These are phyloP conservation scores for Teunomyces panamensis DNA, from an alignment of 805 yeast species.

Conservation along the genomic window DNA sequence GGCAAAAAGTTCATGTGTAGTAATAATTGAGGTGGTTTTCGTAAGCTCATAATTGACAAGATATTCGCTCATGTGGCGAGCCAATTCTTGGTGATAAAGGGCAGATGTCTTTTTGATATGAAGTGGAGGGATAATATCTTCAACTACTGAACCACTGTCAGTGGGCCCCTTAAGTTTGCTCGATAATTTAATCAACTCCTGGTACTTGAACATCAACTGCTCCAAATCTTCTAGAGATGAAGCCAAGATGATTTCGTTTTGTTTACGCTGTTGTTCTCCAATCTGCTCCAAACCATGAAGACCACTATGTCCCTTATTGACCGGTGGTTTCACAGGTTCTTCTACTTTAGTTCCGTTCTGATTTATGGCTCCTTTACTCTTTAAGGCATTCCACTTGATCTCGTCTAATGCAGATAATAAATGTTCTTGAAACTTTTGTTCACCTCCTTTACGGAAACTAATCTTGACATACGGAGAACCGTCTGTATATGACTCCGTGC, in stretches of 20 bases:
- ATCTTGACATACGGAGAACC: constrained; percentile 50
- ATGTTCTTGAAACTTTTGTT: constrained; percentile 48
- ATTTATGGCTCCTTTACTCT: constrained; percentile 32
- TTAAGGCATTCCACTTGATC: constrained; percentile 47
- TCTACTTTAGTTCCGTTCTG: constrained; percentile 30
- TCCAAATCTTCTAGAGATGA: constrained; percentile 75
- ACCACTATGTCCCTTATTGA: constrained; percentile 42
- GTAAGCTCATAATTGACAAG: constrained; percentile 35
- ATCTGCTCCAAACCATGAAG: constrained; percentile 65
- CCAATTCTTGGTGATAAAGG: constrained; percentile 60
- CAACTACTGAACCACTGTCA: neutral
- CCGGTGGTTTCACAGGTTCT: neutral
- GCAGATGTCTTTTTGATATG: constrained; percentile 31
- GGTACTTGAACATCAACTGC: constrained; percentile 73
- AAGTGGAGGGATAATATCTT: constrained; percentile 27
- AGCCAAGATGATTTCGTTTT: constrained; percentile 59
- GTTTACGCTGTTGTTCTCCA: constrained; percentile 52
- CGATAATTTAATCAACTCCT: constrained; percentile 62
- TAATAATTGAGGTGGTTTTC: constrained; percentile 34
- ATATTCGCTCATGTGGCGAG: constrained; percentile 79
- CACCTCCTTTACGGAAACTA: constrained; percentile 76
- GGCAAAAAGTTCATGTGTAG: constrained; percentile 42
- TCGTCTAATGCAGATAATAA: constrained; percentile 42
- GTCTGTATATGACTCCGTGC: constrained; percentile 31
- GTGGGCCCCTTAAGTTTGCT: constrained; percentile 30